These are phyloP conservation scores for Chlorencoelia australis DNA, from an alignment of 2,329 filamentous ascomycete genomes.

Conservation along the genomic window DNA sequence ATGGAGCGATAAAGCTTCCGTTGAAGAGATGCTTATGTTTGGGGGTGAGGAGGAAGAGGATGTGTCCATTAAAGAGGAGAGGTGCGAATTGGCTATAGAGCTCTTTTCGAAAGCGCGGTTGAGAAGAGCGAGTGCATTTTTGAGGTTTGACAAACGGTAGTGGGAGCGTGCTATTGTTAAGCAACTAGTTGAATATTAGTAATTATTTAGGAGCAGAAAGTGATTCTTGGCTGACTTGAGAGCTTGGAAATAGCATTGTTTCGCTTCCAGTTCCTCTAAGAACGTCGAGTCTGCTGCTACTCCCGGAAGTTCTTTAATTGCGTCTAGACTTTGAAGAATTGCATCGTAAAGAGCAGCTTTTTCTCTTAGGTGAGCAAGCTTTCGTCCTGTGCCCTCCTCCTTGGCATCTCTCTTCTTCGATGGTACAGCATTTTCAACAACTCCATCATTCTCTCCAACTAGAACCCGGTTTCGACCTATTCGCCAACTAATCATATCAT, in stretches of 20 bases:
- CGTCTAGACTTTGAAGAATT: conserved; percentile 81
- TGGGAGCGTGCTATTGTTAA: conserved; percentile 82
- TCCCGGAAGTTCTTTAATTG: conserved; percentile 80
- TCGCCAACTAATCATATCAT: conserved; percentile 87
- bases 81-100: conserved; percentile 38
- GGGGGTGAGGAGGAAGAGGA: conserved; percentile 39
- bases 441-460: conserved; percentile 73
- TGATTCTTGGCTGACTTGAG: conserved; percentile 55
- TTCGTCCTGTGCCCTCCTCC: conserved; percentile 62
- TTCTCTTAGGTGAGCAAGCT: conserved; percentile 73
- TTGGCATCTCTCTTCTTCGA: conserved; percentile 45
- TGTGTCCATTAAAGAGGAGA: conserved; percentile 31
- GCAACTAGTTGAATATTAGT: conserved; percentile 40
- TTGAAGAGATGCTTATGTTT: conserved; percentile 55
- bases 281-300: conserved; percentile 76
- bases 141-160: conserved; percentile 57
- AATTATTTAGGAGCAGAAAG: background rate
- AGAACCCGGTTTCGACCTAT: conserved; percentile 87
- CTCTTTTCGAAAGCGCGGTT: conserved; percentile 59
- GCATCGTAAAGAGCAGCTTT: conserved; percentile 85
- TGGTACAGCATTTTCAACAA: conserved; percentile 40
- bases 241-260: conserved; percentile 74
- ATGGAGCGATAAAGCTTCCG: conserved; percentile 49
- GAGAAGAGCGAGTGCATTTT: conserved; percentile 78
- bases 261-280: conserved; percentile 66